phyloP scores from a whole-genome alignment of 768 basidiomycete species.

The Neoboletus subvelutipes region DNA sequence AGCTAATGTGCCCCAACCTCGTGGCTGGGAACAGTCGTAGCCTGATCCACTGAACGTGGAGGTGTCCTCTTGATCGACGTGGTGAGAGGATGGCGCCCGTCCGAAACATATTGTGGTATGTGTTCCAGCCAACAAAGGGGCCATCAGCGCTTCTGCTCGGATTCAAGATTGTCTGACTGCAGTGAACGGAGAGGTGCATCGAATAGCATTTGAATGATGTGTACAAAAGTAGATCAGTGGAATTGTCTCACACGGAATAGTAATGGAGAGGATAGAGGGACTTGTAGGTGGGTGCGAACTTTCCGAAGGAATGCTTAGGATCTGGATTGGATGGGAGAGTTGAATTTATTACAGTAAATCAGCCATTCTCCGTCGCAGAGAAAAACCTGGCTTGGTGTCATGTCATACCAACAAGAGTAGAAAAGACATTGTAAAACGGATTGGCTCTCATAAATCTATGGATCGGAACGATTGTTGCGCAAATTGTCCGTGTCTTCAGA shows the following conservation, averaged over 20 bases:
- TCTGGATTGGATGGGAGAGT: conserved; percentile 2
- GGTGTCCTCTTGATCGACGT: neutral
- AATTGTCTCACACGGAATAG: neutral
- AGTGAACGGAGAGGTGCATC: neutral
- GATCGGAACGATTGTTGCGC: conserved; percentile 11
- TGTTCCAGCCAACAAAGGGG: neutral
- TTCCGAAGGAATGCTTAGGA: neutral
- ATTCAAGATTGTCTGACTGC: neutral
- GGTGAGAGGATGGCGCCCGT: neutral
- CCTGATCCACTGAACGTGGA: neutral
- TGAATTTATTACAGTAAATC: conserved; percentile 16
- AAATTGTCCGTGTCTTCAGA: conserved; percentile 24
- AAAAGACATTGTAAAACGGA: conserved; percentile 17
- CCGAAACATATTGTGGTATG: neutral
- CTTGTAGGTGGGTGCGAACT: neutral
- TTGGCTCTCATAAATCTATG: conserved; percentile 26
- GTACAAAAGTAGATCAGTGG: conserved; percentile 1
- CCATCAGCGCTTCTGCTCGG: neutral
- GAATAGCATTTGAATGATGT: conserved; percentile 2
- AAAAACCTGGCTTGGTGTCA: conserved; percentile 3
- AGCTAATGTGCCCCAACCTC: neutral
- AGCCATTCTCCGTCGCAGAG: conserved; percentile 3
- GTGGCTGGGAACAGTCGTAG: neutral
- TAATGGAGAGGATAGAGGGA: neutral
- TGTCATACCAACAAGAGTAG: conserved; percentile 11